A percentile compares a stretch with the other conserved stretches of the same genome.
Conservation (phyloP, 2,329 filamentous ascomycete genomes). For the Trichoderma aggressivum region DNA sequence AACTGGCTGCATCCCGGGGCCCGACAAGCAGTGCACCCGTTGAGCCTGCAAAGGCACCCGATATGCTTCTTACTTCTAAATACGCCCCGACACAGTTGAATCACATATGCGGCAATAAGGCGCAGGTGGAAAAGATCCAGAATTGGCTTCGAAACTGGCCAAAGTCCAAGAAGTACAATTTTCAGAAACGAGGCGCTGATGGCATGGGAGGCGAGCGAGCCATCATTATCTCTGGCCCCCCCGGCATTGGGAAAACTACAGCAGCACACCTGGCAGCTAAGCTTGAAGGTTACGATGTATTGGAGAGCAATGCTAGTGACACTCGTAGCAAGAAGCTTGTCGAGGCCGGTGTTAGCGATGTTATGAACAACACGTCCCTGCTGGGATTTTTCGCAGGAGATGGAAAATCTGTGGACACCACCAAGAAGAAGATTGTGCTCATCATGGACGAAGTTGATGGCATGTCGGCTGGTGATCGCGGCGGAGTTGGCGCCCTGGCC, state of each 20-base stretch:
- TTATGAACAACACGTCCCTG: constrained; percentile 90
- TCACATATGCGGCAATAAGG: constrained; percentile 95
- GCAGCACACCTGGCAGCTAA: constrained; percentile 92
- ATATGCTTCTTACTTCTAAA: constrained; percentile 87
- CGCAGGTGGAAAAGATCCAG: constrained; percentile 82
- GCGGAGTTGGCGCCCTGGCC: constrained; percentile 89
- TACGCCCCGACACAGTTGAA: constrained; percentile 82
- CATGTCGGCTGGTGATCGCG: constrained; percentile 95
- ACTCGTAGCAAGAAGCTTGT: constrained; percentile 94
- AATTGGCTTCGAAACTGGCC: constrained; percentile 81
- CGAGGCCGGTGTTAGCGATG: constrained; percentile 80
- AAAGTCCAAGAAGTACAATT: constrained; percentile 73
- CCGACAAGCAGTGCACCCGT: constrained; percentile 25
- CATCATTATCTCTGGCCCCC: constrained; percentile 93
- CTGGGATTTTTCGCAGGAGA: constrained; percentile 86
- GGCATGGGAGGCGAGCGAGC: constrained; percentile 79
- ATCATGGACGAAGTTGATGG: constrained; percentile 99
- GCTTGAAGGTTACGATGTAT: constrained; percentile 85
- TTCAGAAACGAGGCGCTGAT: constrained; percentile 79
- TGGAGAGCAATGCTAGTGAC: constrained; percentile 96
- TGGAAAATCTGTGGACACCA: constrained; percentile 71
- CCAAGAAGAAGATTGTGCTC: constrained; percentile 89
- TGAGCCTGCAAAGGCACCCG: constrained; percentile 49
- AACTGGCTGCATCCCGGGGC: constrained; percentile 33
- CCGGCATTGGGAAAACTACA: constrained; percentile 96